Conservation (phyloP, 2,329 filamentous ascomycete genomes). For the Colletotrichum spinosum region DNA sequence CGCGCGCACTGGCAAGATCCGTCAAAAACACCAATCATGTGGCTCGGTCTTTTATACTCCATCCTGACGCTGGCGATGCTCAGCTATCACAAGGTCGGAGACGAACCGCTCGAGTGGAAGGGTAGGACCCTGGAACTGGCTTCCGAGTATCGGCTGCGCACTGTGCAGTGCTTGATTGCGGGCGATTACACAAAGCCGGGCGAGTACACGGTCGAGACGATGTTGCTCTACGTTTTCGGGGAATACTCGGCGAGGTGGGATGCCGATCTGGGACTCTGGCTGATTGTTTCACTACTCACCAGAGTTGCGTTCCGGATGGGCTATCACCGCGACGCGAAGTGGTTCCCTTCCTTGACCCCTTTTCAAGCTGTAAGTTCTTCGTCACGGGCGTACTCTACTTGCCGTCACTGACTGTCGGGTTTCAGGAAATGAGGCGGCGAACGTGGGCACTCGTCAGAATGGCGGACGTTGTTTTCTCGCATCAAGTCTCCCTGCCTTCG, state of each 20-base stretch:
- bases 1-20: constrained; percentile 77
- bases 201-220: constrained; percentile 81
- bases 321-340: constrained; percentile 82
- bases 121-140: constrained; percentile 72
- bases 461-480: constrained; percentile 81
- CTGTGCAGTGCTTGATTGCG: constrained; percentile 81
- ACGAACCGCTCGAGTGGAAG: constrained; percentile 83
- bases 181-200: constrained; percentile 82
- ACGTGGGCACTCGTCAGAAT: constrained; percentile 79
- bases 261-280: constrained; percentile 75
- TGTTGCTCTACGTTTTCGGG: constrained; percentile 80
- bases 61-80: constrained; percentile 82
- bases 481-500: constrained; percentile 73
- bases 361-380: constrained; percentile 73
- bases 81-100: constrained; percentile 82
- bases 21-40: constrained; percentile 78
- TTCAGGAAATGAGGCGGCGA: constrained; percentile 75
- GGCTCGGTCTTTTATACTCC: constrained; percentile 81
- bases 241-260: constrained; percentile 81
- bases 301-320: constrained; percentile 76
- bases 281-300: constrained; percentile 66
- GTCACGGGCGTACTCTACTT: not conserved
- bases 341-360: constrained; percentile 77
- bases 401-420: not conserved
- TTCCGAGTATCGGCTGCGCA: constrained; percentile 75